phyloP scores from a whole-genome alignment of 768 basidiomycete species.

The Suillus alpinus region DNA sequence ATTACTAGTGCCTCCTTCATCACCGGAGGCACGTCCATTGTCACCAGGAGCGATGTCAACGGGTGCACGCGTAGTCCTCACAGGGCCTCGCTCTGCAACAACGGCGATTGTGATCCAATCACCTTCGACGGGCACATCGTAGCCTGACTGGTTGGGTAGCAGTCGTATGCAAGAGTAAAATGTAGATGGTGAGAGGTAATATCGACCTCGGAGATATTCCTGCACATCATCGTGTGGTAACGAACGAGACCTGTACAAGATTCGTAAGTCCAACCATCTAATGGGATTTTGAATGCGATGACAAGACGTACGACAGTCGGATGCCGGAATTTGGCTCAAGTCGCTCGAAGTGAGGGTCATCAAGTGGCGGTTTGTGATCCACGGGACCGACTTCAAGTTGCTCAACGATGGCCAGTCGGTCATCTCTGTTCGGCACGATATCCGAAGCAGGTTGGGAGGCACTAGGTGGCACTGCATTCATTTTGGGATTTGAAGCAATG shows the following conservation, averaged over 20 bases:
- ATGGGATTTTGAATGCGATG: neutral
- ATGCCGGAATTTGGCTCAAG: constrained; percentile 93
- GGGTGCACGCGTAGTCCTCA: constrained; percentile 70
- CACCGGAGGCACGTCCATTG: constrained; percentile 40
- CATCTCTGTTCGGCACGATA: constrained; percentile 42
- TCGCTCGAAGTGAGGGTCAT: constrained; percentile 74
- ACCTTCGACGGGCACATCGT: constrained; percentile 87
- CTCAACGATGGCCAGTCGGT: constrained; percentile 69
- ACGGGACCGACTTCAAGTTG: constrained; percentile 75
- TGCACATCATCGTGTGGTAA: constrained; percentile 76
- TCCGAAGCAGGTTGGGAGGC: constrained; percentile 2
- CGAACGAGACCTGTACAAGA: constrained; percentile 56
- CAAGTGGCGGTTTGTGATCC: constrained; percentile 65
- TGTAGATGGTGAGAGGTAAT: constrained; percentile 83
- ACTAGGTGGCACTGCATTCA: constrained; percentile 11
- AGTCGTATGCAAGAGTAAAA: constrained; percentile 85
- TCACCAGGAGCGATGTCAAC: constrained; percentile 45
- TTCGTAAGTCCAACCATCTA: neutral
- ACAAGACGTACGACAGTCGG: constrained; percentile 63
- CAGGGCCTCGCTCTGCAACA: constrained; percentile 83
- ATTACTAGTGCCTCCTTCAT: constrained; percentile 11
- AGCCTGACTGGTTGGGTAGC: constrained; percentile 74
- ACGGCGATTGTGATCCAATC: constrained; percentile 98
- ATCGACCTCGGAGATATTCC: constrained; percentile 78
- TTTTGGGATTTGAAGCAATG: neutral